A percentile compares a stretch with the other conserved stretches of the same genome.
phyloP scores from a whole-genome alignment of 495 filamentous ascomycete genomes.

The Staphylotrichum longicolle region DNA sequence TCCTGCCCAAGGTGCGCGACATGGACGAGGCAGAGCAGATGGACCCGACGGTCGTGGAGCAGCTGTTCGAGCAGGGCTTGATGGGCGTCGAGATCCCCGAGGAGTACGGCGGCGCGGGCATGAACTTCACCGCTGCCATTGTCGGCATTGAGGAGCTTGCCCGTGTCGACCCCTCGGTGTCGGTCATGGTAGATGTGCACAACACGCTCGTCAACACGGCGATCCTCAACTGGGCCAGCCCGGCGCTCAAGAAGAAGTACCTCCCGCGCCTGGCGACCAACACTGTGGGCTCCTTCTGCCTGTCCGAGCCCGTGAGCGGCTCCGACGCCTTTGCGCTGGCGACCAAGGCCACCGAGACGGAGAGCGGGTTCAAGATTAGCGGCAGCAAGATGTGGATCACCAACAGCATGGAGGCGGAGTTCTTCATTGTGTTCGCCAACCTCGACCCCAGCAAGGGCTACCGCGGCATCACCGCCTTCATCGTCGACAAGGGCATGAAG shows the following conservation, averaged over 20 bases:
- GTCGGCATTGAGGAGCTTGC: slow-evolving; percentile 97
- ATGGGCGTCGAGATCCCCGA: slow-evolving; percentile 99
- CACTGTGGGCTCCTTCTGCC: slow-evolving; percentile 92
- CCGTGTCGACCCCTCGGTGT: slow-evolving; percentile 89
- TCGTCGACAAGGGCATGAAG: slow-evolving; percentile 83
- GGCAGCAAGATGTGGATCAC: slow-evolving; percentile 99
- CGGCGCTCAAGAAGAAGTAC: slow-evolving; percentile 74
- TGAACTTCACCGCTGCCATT: slow-evolving; percentile 97
- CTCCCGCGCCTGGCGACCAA: slow-evolving; percentile 83
- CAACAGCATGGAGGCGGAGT: slow-evolving; percentile 85
- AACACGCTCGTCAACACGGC: slow-evolving; percentile 97
- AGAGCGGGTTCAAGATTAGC: slow-evolving; percentile 76
- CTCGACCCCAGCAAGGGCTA: slow-evolving; percentile 84
- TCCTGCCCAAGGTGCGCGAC: slow-evolving; percentile 88
- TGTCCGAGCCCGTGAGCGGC: slow-evolving; percentile 90
- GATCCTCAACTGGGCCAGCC: slow-evolving; percentile 78
- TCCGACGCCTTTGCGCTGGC: slow-evolving; percentile 94
- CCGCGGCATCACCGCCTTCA: slow-evolving; percentile 93
- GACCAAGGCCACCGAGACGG: slow-evolving; percentile 75
- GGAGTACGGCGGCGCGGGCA: slow-evolving; percentile 91
- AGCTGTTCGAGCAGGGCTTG: slow-evolving; percentile 93
- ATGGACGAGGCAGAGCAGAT: slow-evolving; percentile 98
- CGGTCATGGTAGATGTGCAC: slow-evolving; percentile 91
- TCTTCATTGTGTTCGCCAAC: slow-evolving; percentile 99
- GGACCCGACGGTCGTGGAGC: slow-evolving; percentile 83